Evolutionary conservation across 805 yeast genomes (phyloP), one percentile per base, ranked within the genome.

Genomic region (Starmera caribaea): DNA sequence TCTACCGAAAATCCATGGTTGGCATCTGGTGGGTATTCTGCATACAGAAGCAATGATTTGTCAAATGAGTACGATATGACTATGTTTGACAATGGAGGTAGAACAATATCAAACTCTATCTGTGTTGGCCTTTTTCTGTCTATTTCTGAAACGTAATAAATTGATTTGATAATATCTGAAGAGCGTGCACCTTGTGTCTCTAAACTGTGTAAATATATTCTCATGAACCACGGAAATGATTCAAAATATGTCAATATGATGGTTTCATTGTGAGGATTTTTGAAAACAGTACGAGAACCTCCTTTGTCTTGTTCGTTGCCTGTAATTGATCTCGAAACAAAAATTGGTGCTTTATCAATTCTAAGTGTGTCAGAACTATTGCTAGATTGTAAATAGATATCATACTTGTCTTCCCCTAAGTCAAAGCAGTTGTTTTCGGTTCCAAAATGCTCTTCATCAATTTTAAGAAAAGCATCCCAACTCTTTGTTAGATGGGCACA

Each of bases 1-100:
- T 92, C 92, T 34, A 92, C 77, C 43, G 89, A 90, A 61, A 92
- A 92, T 1, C 98, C 98, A 51, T 92, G 97, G 57, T 92, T 92
- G 2, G 98, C 97, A 66, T 92, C 98, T 1, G 98, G 98, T n/a
- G 98, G 98, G 54, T 92, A 92, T 57, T 92, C 97, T 3, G 88
- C 83, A 44, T 84, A 79, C 41, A 81, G 71, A 27, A 92, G 68
- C 55, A 92, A 68, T 0, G 95, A 79, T 58, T 89, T 92, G 56
- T 92, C 97, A 55, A 90, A 89, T 41, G 80, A 74, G 55, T 84
- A 84, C 3, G 81, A 76, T 38, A 87, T 48, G 1, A 81, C 70
- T 35, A 83, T 57, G 7, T 78, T 68, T 12, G 79, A 68, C 3
- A 66, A 54, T 2, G 89, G 72, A 0, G 97, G 97, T 3, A 90